These are phyloP conservation scores for Xylaria intraflava DNA, from an alignment of 495 filamentous ascomycete species.

Conservation along the genomic window DNA sequence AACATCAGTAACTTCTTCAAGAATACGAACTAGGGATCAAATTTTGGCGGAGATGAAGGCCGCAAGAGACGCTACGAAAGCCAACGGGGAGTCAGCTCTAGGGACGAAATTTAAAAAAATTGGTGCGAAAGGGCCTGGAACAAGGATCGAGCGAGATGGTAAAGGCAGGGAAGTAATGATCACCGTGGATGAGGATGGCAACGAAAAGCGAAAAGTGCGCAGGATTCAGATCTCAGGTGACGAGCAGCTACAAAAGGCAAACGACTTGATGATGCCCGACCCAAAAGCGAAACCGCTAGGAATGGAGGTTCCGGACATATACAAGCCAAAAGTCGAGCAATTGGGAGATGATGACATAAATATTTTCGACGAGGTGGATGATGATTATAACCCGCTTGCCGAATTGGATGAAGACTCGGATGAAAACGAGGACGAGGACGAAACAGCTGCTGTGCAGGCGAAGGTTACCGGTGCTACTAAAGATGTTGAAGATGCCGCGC, in stretches of 20 bases:
- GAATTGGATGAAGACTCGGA: slow-evolving; percentile 55
- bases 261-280: slow-evolving; percentile 56
- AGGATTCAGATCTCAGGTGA: slow-evolving; percentile 37
- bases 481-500: slow-evolving; percentile 30
- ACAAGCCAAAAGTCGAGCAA: slow-evolving; percentile 42
- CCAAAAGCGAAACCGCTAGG: slow-evolving; percentile 62
- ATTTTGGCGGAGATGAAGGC: slow-evolving; percentile 78
- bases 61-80: slow-evolving; percentile 52
- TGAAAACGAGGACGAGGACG: slow-evolving; percentile 43
- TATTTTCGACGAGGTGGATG: slow-evolving; percentile 84
- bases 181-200: slow-evolving; percentile 78
- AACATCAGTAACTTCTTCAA: slow-evolving; percentile 50
- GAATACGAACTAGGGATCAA: slow-evolving; percentile 72
- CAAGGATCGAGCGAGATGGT: slow-evolving; percentile 68
- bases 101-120: slow-evolving; percentile 80
- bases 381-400: slow-evolving; percentile 83
- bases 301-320: slow-evolving; percentile 67
- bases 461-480: slow-evolving; percentile 22
- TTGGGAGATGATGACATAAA: slow-evolving; percentile 57
- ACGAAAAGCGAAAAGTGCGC: slow-evolving; percentile 77
- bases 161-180: slow-evolving; percentile 78
- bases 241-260: slow-evolving; percentile 32
- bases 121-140: slow-evolving; percentile 55
- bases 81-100: slow-evolving; percentile 50
- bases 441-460: slow-evolving; percentile 32